Percentiles rank a stretch among this genome's conserved stretches.
Conservation (phyloP, 139 green algal species). For the Haematococcus sp. region DNA sequence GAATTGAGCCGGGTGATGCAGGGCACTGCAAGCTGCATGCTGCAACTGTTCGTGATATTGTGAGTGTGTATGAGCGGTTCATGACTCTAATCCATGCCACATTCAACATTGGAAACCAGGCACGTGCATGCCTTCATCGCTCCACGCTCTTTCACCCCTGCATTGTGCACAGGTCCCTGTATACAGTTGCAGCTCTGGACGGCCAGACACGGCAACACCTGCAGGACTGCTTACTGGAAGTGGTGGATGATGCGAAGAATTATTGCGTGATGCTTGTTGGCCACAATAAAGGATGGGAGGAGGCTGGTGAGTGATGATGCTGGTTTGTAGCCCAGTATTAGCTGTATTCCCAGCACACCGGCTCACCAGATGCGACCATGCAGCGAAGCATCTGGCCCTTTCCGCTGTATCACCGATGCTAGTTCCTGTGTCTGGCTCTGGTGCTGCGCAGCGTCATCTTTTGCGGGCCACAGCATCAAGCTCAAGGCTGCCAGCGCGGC, state of each 20-base stretch:
- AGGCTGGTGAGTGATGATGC: neutral
- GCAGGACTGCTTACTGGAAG: constrained; percentile 45
- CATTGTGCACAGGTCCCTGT: constrained; percentile 80
- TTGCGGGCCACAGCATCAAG: constrained; percentile 56
- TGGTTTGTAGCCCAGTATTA: neutral
- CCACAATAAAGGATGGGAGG: constrained; percentile 84
- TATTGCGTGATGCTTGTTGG: constrained; percentile 74
- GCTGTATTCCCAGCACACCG: no score
- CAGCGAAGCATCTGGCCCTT: neutral
- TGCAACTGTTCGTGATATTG: neutral
- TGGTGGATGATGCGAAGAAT: constrained; percentile 32
- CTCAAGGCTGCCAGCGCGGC: constrained; percentile 76
- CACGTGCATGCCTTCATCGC: no score
- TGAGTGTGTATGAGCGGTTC: no score
- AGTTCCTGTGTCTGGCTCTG: neutral
- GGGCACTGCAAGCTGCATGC: neutral
- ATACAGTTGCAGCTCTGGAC: constrained; percentile 80
- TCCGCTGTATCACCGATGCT: neutral
- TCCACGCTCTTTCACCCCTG: no score
- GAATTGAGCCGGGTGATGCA: no score
- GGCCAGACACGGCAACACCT: constrained; percentile 72
- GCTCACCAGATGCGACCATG: neutral
- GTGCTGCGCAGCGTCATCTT: constrained; percentile 38
- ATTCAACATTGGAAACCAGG: no score
- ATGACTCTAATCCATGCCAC: no score